Evolutionary conservation across 306 rosid species (phyloP).

Genomic region (Castanea crenata): DNA sequence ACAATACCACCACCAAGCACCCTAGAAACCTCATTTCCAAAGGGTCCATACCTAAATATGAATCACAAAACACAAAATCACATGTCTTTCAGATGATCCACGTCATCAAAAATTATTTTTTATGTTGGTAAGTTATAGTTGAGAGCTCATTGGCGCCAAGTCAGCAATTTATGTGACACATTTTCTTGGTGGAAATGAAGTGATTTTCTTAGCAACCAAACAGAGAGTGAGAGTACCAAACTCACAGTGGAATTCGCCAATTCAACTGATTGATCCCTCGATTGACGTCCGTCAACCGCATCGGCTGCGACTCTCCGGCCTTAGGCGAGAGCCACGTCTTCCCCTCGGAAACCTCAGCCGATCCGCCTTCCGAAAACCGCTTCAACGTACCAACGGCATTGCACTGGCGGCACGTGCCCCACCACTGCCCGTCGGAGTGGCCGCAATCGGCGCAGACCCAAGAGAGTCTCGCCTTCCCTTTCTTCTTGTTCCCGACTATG

Average conservation of each 20-base stretch:
- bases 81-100: not conserved
- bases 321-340: conserved; percentile 61
- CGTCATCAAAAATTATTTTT: no score
- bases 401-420: conserved; percentile 72
- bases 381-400: conserved; percentile 34
- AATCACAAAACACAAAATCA: conserved; percentile 18
- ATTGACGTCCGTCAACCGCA: conserved; percentile 67
- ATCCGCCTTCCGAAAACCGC: conserved; percentile 39
- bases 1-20: conserved; percentile 98
- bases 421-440: conserved; percentile 61
- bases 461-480: conserved; percentile 41
- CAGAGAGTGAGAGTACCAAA: not conserved
- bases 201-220: not conserved
- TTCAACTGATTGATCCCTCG: conserved; percentile 42
- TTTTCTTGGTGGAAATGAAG: not conserved
- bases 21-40: conserved; percentile 70
- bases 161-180: not conserved
- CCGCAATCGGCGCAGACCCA: conserved; percentile 85
- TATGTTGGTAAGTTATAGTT: no score
- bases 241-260: conserved; percentile 83
- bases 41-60: conserved; percentile 58
- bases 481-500: conserved; percentile 31
- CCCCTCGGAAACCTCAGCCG: conserved; percentile 50
- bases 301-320: conserved; percentile 39
- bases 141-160: no score